Base-by-base conservation (phyloP, 106 monocot species). In the Acanthochlamys bracteata region DNA sequence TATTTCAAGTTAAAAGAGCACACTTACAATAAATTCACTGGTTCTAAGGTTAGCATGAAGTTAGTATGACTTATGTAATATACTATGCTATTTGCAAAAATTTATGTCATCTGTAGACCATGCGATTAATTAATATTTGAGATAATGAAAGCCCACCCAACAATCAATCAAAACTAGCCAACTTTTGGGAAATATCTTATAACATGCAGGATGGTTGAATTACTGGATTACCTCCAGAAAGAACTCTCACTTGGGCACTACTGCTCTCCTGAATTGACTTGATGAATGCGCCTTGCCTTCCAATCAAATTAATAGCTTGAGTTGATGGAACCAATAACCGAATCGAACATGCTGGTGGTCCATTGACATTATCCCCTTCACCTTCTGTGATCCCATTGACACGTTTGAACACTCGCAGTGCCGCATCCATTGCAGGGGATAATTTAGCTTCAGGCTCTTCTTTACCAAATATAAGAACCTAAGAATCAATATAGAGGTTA, bases 381-480 rank as follows among this genome's bases (percentile, higher is more conserved):
- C 53, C 39, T 40, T 90, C 87, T 17, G 80, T 27, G 20, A 87
- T 68, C 20, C 81, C 89, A 75, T 66, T 83, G 27, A 83, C 70
- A 27, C 84, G 75, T 69, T 80, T 96, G 68, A 90, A 90, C 6
- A 96, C 79, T 70, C 78, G 79, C 54, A 96, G n/a, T 0, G 76
- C 76, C 41, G 84, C 95, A 71, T 80, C 65, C 90, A 96, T 88
- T 54, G 95, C 90, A 39, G 95, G 90, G 19, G 95, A 84, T 7
- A 84, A 40, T 53, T 85, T 84, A 10, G 75, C 75, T 42, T 80
- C 84, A 63, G 73, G 76, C 42, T 96, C 95, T 80, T 96, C 95
- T 82, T 71, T 90, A 3, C 65, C 90, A 59, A 79, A 80, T 46
- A 96, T 77, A 27, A 96, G 55, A 82, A 96, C 95, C 95, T 96